phyloP scores from a whole-genome alignment of 805 yeast genomes.

The Starmerella floricola region DNA sequence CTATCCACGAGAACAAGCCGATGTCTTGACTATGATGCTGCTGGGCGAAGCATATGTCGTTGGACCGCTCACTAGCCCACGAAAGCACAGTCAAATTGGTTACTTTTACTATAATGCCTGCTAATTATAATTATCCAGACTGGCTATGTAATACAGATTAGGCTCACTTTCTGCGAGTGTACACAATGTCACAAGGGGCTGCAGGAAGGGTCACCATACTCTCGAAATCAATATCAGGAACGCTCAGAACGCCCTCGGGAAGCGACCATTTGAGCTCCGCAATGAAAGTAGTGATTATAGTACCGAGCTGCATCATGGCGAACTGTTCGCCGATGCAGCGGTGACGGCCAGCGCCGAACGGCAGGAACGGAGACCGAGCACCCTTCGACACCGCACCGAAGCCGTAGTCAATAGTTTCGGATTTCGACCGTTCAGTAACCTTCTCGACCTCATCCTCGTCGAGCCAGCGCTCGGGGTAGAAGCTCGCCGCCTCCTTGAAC shows the following conservation, averaged over 20 bases:
- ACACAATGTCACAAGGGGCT: constrained; percentile 38
- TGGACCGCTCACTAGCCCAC: too few species aligned
- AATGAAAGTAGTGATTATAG: constrained; percentile 61
- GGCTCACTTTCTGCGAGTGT: constrained; percentile 5
- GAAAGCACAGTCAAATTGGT: too few species aligned
- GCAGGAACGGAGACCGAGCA: constrained; percentile 88
- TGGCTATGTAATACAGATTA: background rate
- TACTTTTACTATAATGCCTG: too few species aligned
- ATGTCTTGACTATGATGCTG: too few species aligned
- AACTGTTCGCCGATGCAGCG: constrained; percentile 99
- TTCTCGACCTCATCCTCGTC: constrained; percentile 22
- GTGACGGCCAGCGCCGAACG: constrained; percentile 99
- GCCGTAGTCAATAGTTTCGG: constrained; percentile 69
- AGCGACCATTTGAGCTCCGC: constrained; percentile 68
- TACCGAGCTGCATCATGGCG: constrained; percentile 86
- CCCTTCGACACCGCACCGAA: constrained; percentile 94
- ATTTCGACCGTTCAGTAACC: constrained; percentile 15
- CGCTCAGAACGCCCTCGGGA: constrained; percentile 34
- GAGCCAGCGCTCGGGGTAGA: constrained; percentile 82
- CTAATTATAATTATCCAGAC: too few species aligned
- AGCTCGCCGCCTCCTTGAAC: constrained; percentile 64
- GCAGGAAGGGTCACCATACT: constrained; percentile 89
- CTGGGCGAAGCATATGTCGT: too few species aligned
- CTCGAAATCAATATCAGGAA: constrained; percentile 54
- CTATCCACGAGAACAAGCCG: too few species aligned